These are phyloP conservation scores for Ganoderma meredithae DNA, from an alignment of 1,284 basidiomycete genomes.

Conservation along the genomic window DNA sequence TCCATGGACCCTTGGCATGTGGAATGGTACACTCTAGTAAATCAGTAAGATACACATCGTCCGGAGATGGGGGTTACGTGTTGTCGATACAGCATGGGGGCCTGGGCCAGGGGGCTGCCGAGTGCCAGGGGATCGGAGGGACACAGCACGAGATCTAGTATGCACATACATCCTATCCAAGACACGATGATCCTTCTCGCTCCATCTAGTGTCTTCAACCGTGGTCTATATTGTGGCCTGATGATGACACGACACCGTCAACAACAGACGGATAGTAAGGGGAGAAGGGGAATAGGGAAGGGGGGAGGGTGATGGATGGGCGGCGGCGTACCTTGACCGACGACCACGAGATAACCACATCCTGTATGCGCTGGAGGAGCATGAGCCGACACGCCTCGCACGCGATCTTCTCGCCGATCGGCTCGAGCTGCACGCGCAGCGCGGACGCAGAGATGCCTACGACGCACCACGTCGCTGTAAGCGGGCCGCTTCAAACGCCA, in stretches of 20 bases:
- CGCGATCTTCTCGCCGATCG: slow-evolving; percentile 37
- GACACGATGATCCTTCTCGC: neutral
- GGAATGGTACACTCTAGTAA: neutral
- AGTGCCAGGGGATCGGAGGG: neutral
- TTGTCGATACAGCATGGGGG: neutral
- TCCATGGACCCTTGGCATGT: neutral
- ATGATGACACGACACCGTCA: neutral
- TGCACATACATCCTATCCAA: neutral
- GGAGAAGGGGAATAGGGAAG: neutral
- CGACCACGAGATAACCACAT: slow-evolving; percentile 73
- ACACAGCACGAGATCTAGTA: neutral
- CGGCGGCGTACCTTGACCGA: slow-evolving; percentile 63
- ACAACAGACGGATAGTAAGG: too few relatives aligned
- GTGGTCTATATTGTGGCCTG: neutral
- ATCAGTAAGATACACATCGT: neutral
- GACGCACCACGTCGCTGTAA: slow-evolving; percentile 7
- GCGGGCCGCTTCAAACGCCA: slow-evolving; percentile 13
- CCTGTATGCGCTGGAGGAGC: slow-evolving; percentile 67
- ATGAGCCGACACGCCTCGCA: slow-evolving; percentile 60
- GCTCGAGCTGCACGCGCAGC: slow-evolving; percentile 38
- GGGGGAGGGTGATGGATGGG: neutral
- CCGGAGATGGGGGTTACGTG: neutral
- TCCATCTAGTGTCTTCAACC: neutral
- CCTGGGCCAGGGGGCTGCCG: neutral
- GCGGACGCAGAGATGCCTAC: slow-evolving; percentile 39